Evolutionary conservation across 106 monocot genomes (phyloP).

Genomic region (Amphibolis antarctica): DNA sequence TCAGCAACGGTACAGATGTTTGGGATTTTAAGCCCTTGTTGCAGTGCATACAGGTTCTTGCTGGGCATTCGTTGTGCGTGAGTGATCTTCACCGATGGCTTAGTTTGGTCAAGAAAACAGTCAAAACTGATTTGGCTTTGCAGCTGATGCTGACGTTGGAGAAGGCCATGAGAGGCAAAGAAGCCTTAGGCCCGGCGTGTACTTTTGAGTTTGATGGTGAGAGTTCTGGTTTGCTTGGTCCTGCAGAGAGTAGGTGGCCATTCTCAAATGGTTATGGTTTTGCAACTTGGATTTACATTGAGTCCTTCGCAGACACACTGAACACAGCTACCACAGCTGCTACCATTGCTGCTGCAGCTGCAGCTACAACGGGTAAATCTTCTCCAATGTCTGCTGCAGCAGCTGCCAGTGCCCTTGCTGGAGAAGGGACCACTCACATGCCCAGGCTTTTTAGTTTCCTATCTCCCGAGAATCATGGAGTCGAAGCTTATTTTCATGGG

Average conservation of each 20-base stretch:
- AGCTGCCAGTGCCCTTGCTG: slow-evolving; percentile 80
- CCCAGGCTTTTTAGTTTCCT: slow-evolving; percentile 92
- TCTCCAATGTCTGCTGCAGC: slow-evolving; percentile 91
- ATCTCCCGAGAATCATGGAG: slow-evolving; percentile 71
- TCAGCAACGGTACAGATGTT: background rate
- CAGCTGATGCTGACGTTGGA: slow-evolving; percentile 59
- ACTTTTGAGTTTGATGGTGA: slow-evolving; percentile 94
- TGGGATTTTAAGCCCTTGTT: slow-evolving; percentile 58
- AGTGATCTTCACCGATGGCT: slow-evolving; percentile 70
- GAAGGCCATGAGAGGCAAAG: slow-evolving; percentile 64
- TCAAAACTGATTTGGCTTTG: slow-evolving; percentile 47
- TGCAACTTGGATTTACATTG: slow-evolving; percentile 90
- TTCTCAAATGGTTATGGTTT: slow-evolving; percentile 90
- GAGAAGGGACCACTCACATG: slow-evolving; percentile 76
- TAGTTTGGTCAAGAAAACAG: slow-evolving; percentile 32
- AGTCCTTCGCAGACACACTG: slow-evolving; percentile 76
- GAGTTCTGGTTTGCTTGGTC: slow-evolving; percentile 84
- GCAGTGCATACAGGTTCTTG: slow-evolving; percentile 64
- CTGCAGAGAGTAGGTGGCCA: slow-evolving; percentile 87
- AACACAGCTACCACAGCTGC: slow-evolving; percentile 95
- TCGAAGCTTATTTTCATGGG: slow-evolving; percentile 95
- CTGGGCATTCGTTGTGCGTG: slow-evolving; percentile 63
- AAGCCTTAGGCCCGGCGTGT: slow-evolving; percentile 55
- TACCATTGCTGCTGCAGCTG: slow-evolving; percentile 67
- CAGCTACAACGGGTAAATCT: slow-evolving; percentile 64